Evolutionary conservation across 1,139 yeast genomes (phyloP), one percentile per base, ranked within the genome.

Genomic region (Sugiyamaella paludigena): DNA sequence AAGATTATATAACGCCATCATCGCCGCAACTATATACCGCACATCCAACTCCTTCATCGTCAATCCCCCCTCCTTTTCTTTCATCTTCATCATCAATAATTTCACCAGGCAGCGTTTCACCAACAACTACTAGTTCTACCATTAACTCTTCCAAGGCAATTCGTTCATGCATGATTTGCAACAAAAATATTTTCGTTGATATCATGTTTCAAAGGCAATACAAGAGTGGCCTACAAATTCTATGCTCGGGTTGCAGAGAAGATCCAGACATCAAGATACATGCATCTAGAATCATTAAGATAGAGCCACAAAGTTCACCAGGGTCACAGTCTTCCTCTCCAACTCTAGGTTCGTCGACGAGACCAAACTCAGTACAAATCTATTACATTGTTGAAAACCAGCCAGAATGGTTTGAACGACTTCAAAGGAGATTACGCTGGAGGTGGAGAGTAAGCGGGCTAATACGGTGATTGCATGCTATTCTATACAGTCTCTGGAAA

Each of bases 401-500:
- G 50, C 53, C 46, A 56, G 68, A 45, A 51, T 66, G 56, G 54
- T 59, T 39, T 67, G 73, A 72, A 52, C 66, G 47, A 12, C 58
- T 47, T 24, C 58, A 57, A 40, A 55, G 69, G 43, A 73, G 70
- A 52, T 59, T 76, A 13, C 65, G 77, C 43, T 74, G 77, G 77
- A 64, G 77, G 53, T 75, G 79, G 78, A 62, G 77, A 47, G 58
- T 71, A 12, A 66, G 64, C 40, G 78, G 79, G 1, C 43, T 54
- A 9, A 27, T 52, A 13, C 32, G 31, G 24, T 48, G 28, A 36
- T 39, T 37, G 10, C 42, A 13, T 31, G 24, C 30, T 30, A 28
- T 29, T 27, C 34, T 38, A 38, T 13, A 33, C 6, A 13, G 5
- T 15, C 35, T 13, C 10, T 9, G 13, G 16, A 13, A 33, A 33